Conservation (phyloP, 495 filamentous ascomycete genomes). For the Trichoderma virens region DNA sequence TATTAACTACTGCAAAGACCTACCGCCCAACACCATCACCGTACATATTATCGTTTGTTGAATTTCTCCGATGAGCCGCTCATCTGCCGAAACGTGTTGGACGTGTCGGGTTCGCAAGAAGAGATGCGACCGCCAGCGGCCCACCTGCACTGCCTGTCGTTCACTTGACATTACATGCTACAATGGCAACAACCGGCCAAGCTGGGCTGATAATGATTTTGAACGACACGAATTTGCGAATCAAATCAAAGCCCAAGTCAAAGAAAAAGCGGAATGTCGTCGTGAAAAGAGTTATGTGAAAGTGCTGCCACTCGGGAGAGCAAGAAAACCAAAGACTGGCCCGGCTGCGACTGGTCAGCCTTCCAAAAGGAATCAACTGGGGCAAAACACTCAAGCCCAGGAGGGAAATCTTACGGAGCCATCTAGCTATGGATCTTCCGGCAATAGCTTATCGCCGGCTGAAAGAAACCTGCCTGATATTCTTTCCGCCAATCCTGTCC, state of each 20-base stretch:
- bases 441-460: neutral
- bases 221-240: slow-evolving; percentile 41
- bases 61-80: neutral
- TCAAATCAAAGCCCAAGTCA: slow-evolving; percentile 42
- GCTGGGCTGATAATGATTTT: slow-evolving; percentile 47
- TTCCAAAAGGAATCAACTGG: neutral
- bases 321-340: neutral
- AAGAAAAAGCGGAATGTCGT: slow-evolving; percentile 34
- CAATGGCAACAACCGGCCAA: slow-evolving; percentile 38
- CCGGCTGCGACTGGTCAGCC: neutral
- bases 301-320: neutral
- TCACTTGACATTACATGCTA: slow-evolving; percentile 42
- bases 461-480: neutral
- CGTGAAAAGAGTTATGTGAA: slow-evolving; percentile 21
- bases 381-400: neutral
- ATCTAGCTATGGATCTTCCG: neutral
- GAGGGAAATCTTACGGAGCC: neutral
- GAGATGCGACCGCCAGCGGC: slow-evolving; percentile 44
- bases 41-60: neutral
- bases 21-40: neutral
- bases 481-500: neutral
- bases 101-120: slow-evolving; percentile 49
- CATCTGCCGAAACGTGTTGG: slow-evolving; percentile 32
- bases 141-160: slow-evolving; percentile 38
- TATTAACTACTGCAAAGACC: neutral